phyloP scores from a whole-genome alignment of 345 rosid species.

The Camelina neglecta region DNA sequence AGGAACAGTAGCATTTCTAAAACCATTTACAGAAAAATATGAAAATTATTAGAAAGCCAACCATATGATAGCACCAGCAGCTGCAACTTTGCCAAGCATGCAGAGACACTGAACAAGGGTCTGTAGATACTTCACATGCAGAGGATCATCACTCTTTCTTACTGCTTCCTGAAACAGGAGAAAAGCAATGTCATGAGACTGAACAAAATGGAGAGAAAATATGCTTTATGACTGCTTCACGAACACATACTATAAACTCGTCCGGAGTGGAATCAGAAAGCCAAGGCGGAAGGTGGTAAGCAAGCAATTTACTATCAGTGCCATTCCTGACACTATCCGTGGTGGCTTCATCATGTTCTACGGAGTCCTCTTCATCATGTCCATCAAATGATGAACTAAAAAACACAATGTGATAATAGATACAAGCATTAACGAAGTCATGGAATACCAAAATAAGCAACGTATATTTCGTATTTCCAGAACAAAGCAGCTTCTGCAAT shows the following conservation, averaged over 20 bases:
- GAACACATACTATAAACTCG: conserved; percentile 78
- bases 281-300: conserved; percentile 79
- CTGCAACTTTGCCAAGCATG: conserved; percentile 95
- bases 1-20: conserved; percentile 17
- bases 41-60: conserved; percentile 51
- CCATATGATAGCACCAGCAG: conserved; percentile 98
- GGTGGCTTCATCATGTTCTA: conserved; percentile 65
- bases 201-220: conserved; percentile 30
- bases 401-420: conserved; percentile 33
- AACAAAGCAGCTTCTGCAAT: conserved; percentile 30
- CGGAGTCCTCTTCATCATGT: conserved; percentile 72
- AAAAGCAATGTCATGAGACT: conserved; percentile 24
- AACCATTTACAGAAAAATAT: conserved; percentile 25
- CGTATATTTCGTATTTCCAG: conserved; percentile 1
- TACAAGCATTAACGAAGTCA: conserved; percentile 21
- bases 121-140: conserved; percentile 91
- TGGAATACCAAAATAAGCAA: conserved; percentile 16
- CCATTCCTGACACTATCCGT: conserved; percentile 62
- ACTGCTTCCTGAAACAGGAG: conserved; percentile 70
- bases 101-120: conserved; percentile 98
- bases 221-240: conserved; percentile 7
- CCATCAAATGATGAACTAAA: conserved; percentile 87
- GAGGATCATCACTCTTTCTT: conserved; percentile 85
- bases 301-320: conserved; percentile 57
- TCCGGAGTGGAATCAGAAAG: conserved; percentile 89